These are phyloP conservation scores for Lipomyces starkeyi DNA, from an alignment of 805 yeast species.

Conservation along the genomic window DNA sequence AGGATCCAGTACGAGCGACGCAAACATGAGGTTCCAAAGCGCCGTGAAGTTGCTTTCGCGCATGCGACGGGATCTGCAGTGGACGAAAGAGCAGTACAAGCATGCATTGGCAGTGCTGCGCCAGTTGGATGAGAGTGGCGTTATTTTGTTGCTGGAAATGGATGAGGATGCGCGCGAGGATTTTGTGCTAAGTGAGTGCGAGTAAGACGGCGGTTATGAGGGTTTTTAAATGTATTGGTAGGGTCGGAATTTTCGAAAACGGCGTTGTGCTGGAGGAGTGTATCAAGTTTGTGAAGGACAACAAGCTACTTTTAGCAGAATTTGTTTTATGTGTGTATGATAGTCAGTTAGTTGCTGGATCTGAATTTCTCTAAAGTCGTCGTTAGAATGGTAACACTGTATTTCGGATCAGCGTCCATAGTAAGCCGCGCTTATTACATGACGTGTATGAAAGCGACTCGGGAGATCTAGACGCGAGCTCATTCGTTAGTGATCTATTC, in stretches of 20 bases:
- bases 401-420: no score
- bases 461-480: no score
- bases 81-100: conserved; percentile 26
- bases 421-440: no score
- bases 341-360: background rate
- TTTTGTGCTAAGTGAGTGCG: conserved; percentile 16
- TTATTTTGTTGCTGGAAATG: conserved; percentile 33
- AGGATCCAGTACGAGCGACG: conserved; percentile 1
- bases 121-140: conserved; percentile 23
- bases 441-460: no score
- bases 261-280: background rate
- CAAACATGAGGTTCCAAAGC: conserved; percentile 12
- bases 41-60: conserved; percentile 23
- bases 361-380: no score
- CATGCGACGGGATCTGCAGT: conserved; percentile 25
- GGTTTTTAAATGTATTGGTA: background rate
- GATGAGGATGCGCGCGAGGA: conserved; percentile 34
- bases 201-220: background rate
- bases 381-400: no score
- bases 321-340: background rate
- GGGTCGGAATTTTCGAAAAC: background rate
- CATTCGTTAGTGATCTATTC: no score
- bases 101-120: conserved; percentile 19
- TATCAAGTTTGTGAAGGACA: background rate
- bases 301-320: background rate